Percentiles rank a stretch among this genome's conserved stretches.
phyloP scores from a whole-genome alignment of 2,329 filamentous ascomycete species.

The Aotearoamyces nothofagi region DNA sequence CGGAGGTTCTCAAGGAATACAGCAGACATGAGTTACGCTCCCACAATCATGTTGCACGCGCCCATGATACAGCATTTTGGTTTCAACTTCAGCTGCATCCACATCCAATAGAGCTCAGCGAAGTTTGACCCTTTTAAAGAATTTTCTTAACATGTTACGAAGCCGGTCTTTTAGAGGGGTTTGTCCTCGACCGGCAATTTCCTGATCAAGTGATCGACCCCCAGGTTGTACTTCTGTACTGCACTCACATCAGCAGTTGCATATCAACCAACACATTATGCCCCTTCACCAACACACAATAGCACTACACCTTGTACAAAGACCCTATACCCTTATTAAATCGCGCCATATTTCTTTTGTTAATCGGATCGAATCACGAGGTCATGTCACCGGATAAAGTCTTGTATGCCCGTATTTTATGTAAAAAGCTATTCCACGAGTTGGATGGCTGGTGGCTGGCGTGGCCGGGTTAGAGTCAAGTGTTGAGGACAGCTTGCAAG shows the following conservation, averaged over 20 bases:
- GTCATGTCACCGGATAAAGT: conserved; percentile 6
- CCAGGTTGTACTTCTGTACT: conserved; percentile 1
- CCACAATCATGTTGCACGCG: conserved; percentile 4
- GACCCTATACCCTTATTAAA: conserved; percentile 3
- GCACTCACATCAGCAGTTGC: conserved; percentile 2
- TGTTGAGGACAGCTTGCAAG: no score
- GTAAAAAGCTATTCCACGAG: conserved; percentile 5
- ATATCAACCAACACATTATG: neutral
- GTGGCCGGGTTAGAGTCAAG: conserved; percentile 2
- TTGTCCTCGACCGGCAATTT: conserved; percentile 20
- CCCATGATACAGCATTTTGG: conserved; percentile 8
- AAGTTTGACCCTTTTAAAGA: no score
- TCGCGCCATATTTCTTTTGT: conserved; percentile 2
- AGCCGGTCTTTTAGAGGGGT: conserved; percentile 18
- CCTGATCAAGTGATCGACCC: conserved; percentile 9
- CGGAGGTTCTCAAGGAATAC: conserved; percentile 27
- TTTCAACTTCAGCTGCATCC: neutral
- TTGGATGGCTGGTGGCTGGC: conserved; percentile 5
- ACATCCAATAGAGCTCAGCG: conserved; percentile 5
- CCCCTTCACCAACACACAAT: neutral
- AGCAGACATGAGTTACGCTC: conserved; percentile 17
- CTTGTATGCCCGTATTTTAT: conserved; percentile 6
- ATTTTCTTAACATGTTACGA: conserved; percentile 10
- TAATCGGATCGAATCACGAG: conserved; percentile 4
- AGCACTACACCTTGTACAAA: conserved; percentile 4